Percentiles rank a stretch among this genome's conserved stretches.
phyloP scores from a whole-genome alignment of 495 filamentous ascomycete species.

The Hypoxylon crocopeplum region DNA sequence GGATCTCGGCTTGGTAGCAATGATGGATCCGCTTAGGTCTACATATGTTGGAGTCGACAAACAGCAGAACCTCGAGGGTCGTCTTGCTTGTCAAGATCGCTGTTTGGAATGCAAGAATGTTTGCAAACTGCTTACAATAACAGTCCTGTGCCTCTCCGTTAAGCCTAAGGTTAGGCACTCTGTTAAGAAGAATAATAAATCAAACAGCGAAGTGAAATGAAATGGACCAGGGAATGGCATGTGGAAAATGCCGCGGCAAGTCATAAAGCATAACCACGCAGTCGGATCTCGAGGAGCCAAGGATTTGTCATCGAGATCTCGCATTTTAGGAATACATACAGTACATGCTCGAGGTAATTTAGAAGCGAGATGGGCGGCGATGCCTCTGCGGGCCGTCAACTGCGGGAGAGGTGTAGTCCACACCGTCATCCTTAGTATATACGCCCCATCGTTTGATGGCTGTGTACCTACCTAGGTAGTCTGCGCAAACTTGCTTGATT shows the following conservation, averaged over 20 bases:
- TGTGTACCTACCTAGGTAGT: neutral
- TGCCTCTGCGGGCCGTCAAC: neutral
- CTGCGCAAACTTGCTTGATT: neutral
- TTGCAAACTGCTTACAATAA: no score
- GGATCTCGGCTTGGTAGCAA: no score
- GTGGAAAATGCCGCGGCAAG: neutral
- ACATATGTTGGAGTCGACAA: neutral
- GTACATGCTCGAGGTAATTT: neutral
- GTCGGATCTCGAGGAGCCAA: constrained; percentile 6
- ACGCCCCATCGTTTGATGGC: neutral
- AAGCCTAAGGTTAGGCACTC: no score
- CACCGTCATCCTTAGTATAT: neutral
- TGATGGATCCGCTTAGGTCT: no score
- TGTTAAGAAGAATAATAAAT: neutral
- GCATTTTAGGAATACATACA: neutral
- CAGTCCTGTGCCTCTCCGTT: no score
- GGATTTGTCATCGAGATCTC: constrained; percentile 17
- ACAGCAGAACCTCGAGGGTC: no score
- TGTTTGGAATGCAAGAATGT: no score
- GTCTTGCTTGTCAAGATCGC: no score
- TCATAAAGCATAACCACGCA: constrained; percentile 13
- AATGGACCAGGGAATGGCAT: constrained; percentile 9
- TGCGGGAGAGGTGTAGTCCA: constrained; percentile 5
- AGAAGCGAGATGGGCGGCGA: neutral
- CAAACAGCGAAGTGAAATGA: neutral